Evolutionary conservation across 345 rosid species (phyloP), one percentile per base, ranked within the genome.

Genomic region (Salix suchowensis): DNA sequence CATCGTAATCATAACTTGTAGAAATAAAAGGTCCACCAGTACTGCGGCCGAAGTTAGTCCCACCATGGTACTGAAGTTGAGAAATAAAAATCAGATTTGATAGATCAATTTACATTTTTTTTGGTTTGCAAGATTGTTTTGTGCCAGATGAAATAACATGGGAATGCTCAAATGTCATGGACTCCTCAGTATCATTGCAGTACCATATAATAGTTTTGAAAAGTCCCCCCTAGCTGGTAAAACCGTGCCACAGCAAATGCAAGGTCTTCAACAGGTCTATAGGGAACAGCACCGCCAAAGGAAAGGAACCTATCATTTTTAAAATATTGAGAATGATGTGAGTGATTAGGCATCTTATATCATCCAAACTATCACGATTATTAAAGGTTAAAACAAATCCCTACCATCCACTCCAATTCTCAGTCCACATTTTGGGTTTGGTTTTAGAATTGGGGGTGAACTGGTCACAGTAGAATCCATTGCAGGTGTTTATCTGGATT

Each of bases 161-260:
- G 18, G 50, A 46, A 23, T 69, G 67, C 23, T 23, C 4, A n/a
- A 21, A 65, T 23, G 16, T 67, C 32, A 34, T 18, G 28, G 28
- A 65, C 18, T 28, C 44, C 14, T 67, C 74, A 46, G 19, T 21
- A 67, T 67, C 61, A 60, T n/a, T 36, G 21, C 32, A 65, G 74
- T 92, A 94, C 98, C 98, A 94, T 94, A 72, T 92, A 95, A 81
- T 95, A 95, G 82, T 95, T 95, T 74, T 95, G 98, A 81, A 95
- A 91, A 71, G 98, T 95, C 85, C 98, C 98, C 23, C 97, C 96
- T 66, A 88, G 85, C 85, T 93, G 97, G 88, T 30, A 95, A 87
- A 95, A 95, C 74, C 96, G 88, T 48, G 97, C 97, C 15, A 93
- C 98, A 8, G 97, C 89, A 84, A 93, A 95, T 55, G 98, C 97